Evolutionary conservation across 2,329 filamentous ascomycete genomes (phyloP).

Genomic region (Trichoderma pleuroti): DNA sequence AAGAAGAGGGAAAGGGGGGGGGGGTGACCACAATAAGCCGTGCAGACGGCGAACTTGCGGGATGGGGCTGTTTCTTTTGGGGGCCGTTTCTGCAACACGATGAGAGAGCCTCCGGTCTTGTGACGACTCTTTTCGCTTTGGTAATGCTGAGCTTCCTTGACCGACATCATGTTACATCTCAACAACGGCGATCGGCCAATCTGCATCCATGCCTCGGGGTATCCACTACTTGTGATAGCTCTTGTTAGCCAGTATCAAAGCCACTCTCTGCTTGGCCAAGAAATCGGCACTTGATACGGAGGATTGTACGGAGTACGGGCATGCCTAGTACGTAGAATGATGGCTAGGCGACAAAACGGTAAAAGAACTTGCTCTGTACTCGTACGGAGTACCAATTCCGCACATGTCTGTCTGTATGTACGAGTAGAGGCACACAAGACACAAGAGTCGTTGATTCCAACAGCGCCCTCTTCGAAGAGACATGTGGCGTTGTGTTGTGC

Average conservation of each 20-base stretch:
- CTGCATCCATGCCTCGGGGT: background rate
- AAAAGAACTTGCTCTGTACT: background rate
- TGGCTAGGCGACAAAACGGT: background rate
- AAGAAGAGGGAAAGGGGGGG: background rate
- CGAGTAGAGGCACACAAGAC: background rate
- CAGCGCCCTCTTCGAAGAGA: background rate
- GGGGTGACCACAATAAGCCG: background rate
- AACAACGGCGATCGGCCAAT: slow-evolving; percentile 2
- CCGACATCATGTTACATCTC: slow-evolving; percentile 7
- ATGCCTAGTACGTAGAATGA: background rate
- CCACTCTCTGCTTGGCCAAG: background rate
- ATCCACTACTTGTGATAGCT: background rate
- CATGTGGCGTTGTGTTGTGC: background rate
- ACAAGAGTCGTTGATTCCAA: background rate
- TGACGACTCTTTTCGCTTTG: background rate
- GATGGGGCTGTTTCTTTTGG: background rate
- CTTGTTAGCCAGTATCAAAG: background rate
- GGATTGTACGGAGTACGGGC: background rate
- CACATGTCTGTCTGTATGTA: background rate
- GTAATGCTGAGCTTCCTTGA: background rate
- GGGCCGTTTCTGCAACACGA: slow-evolving; percentile 8
- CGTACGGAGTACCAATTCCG: background rate
- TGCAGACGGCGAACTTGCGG: background rate
- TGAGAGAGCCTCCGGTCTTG: background rate
- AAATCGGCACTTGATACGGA: background rate